phyloP scores from a whole-genome alignment of 75 land plant species.

The Picea sitchensis region DNA sequence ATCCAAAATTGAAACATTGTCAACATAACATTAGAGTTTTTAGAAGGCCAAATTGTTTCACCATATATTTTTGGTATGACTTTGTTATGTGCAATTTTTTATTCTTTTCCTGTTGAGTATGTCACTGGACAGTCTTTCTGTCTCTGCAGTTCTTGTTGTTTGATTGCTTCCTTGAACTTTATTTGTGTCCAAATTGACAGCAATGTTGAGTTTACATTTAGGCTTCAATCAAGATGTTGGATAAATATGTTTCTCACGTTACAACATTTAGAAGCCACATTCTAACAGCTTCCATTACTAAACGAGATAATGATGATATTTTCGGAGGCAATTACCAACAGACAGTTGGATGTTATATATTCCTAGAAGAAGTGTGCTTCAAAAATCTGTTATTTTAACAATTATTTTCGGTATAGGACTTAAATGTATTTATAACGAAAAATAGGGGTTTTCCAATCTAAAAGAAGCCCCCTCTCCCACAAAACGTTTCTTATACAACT shows the following conservation, averaged over 20 bases:
- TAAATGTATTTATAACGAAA: neutral
- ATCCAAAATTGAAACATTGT: neutral
- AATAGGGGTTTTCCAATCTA: neutral
- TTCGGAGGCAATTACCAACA: neutral
- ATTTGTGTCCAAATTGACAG: neutral
- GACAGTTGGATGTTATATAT: neutral
- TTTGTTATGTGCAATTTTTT: neutral
- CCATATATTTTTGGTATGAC: neutral
- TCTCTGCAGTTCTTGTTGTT: neutral
- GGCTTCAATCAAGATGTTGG: neutral
- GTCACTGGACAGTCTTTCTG: too few species aligned
- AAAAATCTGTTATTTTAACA: neutral
- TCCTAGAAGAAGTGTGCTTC: neutral
- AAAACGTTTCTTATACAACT: too few species aligned
- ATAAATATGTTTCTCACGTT: neutral
- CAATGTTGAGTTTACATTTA: neutral
- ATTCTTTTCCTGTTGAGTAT: neutral
- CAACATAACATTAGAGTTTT: neutral
- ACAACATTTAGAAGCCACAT: neutral
- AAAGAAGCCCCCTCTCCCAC: neutral
- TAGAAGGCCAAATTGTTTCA: neutral
- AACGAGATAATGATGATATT: neutral
- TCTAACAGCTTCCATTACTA: neutral
- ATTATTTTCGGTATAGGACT: neutral
- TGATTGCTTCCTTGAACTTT: neutral